A percentile compares a stretch with the other conserved stretches of the same genome.
These are phyloP conservation scores for Xylaria polymorpha DNA, from an alignment of 2,329 filamentous ascomycete genomes.

Conservation along the genomic window DNA sequence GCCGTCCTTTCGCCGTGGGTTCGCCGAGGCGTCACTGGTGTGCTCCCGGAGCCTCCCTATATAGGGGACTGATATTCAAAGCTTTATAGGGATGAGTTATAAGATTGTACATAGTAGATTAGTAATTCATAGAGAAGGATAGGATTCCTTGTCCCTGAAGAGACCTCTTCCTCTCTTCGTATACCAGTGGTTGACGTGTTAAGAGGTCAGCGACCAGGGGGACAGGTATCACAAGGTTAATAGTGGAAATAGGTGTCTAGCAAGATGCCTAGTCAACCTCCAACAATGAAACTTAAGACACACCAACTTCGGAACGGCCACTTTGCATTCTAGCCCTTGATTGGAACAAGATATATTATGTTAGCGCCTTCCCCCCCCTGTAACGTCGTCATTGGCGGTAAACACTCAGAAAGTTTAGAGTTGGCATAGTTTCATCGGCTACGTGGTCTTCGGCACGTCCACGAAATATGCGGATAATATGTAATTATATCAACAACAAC, in stretches of 20 bases:
- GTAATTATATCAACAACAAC: neutral
- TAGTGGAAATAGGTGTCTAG: neutral
- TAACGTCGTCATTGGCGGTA: too few relatives aligned
- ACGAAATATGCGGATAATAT: neutral
- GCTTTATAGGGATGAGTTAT: too few relatives aligned
- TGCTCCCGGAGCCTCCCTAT: neutral
- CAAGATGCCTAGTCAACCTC: neutral
- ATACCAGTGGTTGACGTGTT: neutral
- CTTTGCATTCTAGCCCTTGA: neutral
- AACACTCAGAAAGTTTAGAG: neutral
- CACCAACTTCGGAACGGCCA: neutral
- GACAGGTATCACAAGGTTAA: neutral
- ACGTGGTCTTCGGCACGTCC: neutral
- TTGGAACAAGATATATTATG: neutral
- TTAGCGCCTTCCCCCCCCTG: neutral
- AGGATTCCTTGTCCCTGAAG: too few relatives aligned
- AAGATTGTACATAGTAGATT: neutral
- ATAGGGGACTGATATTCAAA: neutral
- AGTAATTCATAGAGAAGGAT: neutral
- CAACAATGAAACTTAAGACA: neutral
- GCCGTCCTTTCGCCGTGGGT: slow-evolving; percentile 78
- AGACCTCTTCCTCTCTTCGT: neutral
- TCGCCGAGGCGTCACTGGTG: neutral
- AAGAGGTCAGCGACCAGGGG: neutral
- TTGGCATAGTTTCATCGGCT: slow-evolving; percentile 12